Base-by-base conservation (phyloP, 768 basidiomycete species). In the Boletus subparvulus region DNA sequence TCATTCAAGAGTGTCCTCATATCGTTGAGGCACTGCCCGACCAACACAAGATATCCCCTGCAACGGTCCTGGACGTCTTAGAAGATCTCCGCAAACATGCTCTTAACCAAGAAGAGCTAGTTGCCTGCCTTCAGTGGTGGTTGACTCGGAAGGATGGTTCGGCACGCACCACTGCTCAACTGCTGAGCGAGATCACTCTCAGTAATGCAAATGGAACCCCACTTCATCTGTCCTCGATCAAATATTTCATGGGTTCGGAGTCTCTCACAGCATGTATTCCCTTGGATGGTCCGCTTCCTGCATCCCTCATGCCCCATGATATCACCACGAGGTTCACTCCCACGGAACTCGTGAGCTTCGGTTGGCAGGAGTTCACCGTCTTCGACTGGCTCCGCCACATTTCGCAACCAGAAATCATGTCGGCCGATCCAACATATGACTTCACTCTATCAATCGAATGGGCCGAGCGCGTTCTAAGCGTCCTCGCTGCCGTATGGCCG, bases 301-400 rank as follows among this genome's bases (percentile, higher is more conserved):
- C 73, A 3, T 78, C 87, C 59, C 83, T 92, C 28, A 30, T 46
- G 10, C 92, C 93, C 3, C 71, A 84, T 55, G 73, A 69, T 16
- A 70, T 95, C 49, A 86, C 86, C 59, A 84, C 81, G 57, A 68
- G 78, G 13, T 79, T 93, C 60, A 66, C 78, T 19, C 63, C 79
- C 0, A 77, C 78, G 3, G 74, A 77, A 12, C 75, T 94, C 3
- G 55, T 72, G 4, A 75, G 81, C 6, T 90, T 96, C 58, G 83
- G 83, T 1, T 94, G 92, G 88, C 74, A 75, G n/a, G 92, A 94
- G 66, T 74, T 97, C 7, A 78, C 81, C 0, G 67, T 94, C 16
- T 64, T 78, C 2, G 83, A 90, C 14, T 97, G 94, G 90, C 61
- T 94, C 47, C 71, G 70, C 14, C 79, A 86, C 70, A 74, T 96